Evolutionary conservation across 768 basidiomycete genomes (phyloP).

Genomic region (Serendipita sp.): DNA sequence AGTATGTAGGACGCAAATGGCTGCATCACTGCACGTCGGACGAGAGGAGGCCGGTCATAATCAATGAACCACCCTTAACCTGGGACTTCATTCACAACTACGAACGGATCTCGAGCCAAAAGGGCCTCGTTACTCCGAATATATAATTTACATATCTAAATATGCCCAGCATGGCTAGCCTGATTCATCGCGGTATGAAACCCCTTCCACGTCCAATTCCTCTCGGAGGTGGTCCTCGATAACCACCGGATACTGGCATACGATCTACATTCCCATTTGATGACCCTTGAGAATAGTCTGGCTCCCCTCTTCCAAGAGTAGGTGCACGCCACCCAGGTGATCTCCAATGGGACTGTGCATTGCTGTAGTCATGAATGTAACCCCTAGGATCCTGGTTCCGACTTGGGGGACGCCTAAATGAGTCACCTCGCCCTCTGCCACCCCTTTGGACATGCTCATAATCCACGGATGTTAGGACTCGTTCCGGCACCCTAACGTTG

Average conservation of each 20-base stretch:
- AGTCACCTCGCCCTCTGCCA: conserved; percentile 18
- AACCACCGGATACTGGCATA: neutral
- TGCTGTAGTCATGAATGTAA: neutral
- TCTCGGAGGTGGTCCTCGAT: neutral
- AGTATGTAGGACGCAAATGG: conserved; percentile 79
- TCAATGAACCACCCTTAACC: too few species aligned
- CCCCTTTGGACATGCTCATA: conserved; percentile 44
- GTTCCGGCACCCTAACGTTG: conserved; percentile 42
- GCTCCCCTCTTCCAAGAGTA: conserved; percentile 4
- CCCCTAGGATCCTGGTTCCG: neutral
- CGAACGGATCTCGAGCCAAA: too few species aligned
- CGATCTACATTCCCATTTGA: neutral
- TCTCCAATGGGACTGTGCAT: neutral
- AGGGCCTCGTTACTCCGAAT: neutral
- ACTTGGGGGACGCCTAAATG: conserved; percentile 13
- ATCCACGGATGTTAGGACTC: conserved; percentile 51
- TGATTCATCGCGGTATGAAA: neutral
- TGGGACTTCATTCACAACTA: too few species aligned
- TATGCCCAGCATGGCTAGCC: neutral
- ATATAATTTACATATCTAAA: neutral
- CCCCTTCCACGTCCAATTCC: neutral
- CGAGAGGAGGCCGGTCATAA: too few species aligned
- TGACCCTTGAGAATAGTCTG: neutral
- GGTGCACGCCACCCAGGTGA: neutral
- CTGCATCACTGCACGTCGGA: conserved; percentile 36